Base-by-base conservation (phyloP, 2,329 filamentous ascomycete species). In the Verticillium albo-atrum region DNA sequence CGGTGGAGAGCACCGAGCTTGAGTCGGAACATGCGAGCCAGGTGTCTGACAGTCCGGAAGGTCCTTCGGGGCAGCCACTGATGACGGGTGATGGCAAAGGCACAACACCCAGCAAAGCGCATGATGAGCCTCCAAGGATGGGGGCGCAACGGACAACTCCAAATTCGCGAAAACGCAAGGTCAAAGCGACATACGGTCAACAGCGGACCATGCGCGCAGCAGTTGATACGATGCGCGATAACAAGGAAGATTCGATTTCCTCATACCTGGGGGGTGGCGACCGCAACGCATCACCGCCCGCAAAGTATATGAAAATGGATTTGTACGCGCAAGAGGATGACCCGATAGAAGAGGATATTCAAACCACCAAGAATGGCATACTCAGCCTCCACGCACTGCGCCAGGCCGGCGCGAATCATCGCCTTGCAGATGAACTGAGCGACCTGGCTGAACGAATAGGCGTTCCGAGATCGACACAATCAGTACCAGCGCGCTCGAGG, bases 341-440 rank as follows among this genome's bases (percentile, higher is more conserved):
- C 6, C 79, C 80, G 5, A 69, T 71, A 15, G 75, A 78, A 1
- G 74, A 77, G 25, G 75, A 77, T 17, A 65, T 74, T 3, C 71
- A 69, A 14, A 74, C 75, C 23, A 47, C 6, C 42, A 79, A 77
- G 53, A 77, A 79, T 20, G 81, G 82, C 28, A 84, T 89, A 54
- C 80, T 82, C 60, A 87, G 84, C 64, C 82, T 89, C 20, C 86
- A 89, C 67, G 87, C 89, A 67, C 72, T 89, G 50, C 79, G 85
- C 56, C 83, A 88, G 61, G 85, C 86, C 4, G 87, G 87, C 17
- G 86, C 85, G 25, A 88, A 88, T 67, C 87, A 84, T 65, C 82
- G 87, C 28, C 87, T 87, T 63, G 77, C 86, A 4, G 86, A 89
- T 63, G 84, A 87, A 65, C 82, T 89, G 72, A 83, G 87, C 62